Conservation (phyloP, 495 filamentous ascomycete species). For the Xylaria telfairii region DNA sequence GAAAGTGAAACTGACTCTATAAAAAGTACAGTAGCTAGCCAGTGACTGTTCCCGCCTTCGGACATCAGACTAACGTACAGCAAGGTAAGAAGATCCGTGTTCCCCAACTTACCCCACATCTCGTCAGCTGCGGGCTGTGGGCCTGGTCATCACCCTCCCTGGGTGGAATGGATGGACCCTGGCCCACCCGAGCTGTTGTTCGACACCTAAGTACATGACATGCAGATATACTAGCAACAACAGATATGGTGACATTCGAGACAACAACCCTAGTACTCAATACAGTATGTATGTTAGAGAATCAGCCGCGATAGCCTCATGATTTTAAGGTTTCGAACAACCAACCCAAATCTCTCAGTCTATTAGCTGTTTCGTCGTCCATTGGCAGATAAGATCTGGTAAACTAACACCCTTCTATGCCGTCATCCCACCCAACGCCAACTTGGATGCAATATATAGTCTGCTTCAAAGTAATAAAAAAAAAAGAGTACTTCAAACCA, state of each 20-base stretch:
- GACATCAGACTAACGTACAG: too few species aligned
- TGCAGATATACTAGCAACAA: not conserved
- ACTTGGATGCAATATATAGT: constrained; percentile 34
- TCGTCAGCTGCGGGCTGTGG: not conserved
- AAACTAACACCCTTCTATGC: constrained; percentile 13
- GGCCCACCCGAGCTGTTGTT: constrained; percentile 9
- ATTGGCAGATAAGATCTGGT: not conserved
- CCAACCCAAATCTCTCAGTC: not conserved
- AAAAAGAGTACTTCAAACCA: not conserved
- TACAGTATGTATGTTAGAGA: not conserved
- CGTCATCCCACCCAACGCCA: constrained; percentile 30
- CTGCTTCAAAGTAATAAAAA: not conserved
- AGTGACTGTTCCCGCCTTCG: not conserved
- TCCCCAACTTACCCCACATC: constrained; percentile 13
- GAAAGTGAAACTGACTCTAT: constrained; percentile 19
- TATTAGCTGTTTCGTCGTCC: not conserved
- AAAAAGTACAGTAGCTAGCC: not conserved
- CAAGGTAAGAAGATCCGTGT: not conserved
- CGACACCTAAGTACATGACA: not conserved
- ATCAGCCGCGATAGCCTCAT: not conserved
- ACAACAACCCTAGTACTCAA: not conserved
- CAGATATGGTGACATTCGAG: not conserved
- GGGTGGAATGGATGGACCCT: not conserved
- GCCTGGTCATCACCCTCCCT: not conserved
- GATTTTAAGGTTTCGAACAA: not conserved